Evolutionary conservation across 2,329 filamentous ascomycete genomes (phyloP), one percentile per base, ranked within the genome.

Genomic region (Neopestalotiopsis rosae): DNA sequence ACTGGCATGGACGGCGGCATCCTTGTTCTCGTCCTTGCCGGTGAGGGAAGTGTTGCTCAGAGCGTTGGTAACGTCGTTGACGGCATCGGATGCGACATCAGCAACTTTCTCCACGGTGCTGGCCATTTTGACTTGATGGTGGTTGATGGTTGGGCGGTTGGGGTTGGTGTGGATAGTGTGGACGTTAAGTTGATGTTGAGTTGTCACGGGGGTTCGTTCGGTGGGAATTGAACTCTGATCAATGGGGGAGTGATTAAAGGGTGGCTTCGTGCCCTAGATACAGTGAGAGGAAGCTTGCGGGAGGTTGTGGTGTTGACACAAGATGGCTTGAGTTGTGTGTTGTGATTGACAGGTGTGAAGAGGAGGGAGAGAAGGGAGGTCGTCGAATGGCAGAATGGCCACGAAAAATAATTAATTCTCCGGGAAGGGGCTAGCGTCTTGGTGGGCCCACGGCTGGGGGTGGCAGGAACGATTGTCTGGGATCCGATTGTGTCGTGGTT

Each of bases 181-280:
- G 73, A 75, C 77, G 77, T 68, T 67, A 68, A 40, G 42, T 32
- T 52, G 67, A 64, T 67, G 20, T 34, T 32, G 64, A 65, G 65
- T 65, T 65, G 65, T 67, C 65, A 45, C 40, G 70, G 71, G 34
- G 34, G 34, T 38, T 38, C 34, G 73, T 78, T 79, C 77, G 75
- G 81, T 52, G 45, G 24, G 30, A 78, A 83, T 87, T 88, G 86
- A 86, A 92, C 91, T 92, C 90, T 92, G 90, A 88, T 89, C 87
- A 91, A 90, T 88, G 89, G 87, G 85, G 84, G 82, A 84, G 84
- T 68, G 67, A 75, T 52, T 38, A 83, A 86, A 94, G 92, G 92
- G 92, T 94, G 93, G 92, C 92, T 94, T 89, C 84, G 92, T 94
- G 92, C 92, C 92, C 92, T 94, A 94, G 92, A 79, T 69, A 61